Evolutionary conservation across 2,329 filamentous ascomycete genomes (phyloP).

Genomic region (Colletotrichum lupini): DNA sequence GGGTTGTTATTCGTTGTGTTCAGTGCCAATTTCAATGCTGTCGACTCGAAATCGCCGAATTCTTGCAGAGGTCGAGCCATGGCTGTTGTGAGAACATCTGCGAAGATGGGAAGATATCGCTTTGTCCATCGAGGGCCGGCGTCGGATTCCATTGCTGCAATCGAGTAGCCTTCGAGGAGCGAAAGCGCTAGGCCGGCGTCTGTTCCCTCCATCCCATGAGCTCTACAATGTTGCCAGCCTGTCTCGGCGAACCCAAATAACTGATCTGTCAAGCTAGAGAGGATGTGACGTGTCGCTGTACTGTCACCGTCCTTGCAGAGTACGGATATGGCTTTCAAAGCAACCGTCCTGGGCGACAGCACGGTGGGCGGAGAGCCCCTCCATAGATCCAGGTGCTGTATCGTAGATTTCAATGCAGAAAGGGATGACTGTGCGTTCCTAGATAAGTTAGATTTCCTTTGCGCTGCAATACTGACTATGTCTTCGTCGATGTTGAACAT

Average conservation of each 20-base stretch:
- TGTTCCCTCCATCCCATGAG: slow-evolving; percentile 21
- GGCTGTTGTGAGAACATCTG: slow-evolving; percentile 56
- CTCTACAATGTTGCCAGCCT: slow-evolving; percentile 23
- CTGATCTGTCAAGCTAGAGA: slow-evolving; percentile 31
- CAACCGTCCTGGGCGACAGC: slow-evolving; percentile 72
- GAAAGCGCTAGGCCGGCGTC: slow-evolving; percentile 48
- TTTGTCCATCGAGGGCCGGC: slow-evolving; percentile 52
- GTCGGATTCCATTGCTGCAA: slow-evolving; percentile 57
- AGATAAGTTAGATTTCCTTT: slow-evolving; percentile 76
- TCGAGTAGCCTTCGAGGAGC: slow-evolving; percentile 65
- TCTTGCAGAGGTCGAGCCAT: slow-evolving; percentile 47
- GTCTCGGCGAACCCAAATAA: slow-evolving; percentile 37
- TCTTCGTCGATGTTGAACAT: slow-evolving; percentile 66
- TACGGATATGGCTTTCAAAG: slow-evolving; percentile 66
- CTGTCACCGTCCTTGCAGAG: slow-evolving; percentile 25
- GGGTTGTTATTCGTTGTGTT: slow-evolving; percentile 88
- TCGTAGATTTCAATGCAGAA: slow-evolving; percentile 60
- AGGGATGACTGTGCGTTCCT: slow-evolving; percentile 70
- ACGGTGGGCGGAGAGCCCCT: slow-evolving; percentile 57
- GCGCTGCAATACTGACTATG: slow-evolving; percentile 69
- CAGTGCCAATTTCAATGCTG: slow-evolving; percentile 77
- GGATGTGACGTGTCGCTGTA: slow-evolving; percentile 17
- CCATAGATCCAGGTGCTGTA: slow-evolving; percentile 71
- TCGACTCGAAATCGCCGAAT: slow-evolving; percentile 54
- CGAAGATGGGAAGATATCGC: slow-evolving; percentile 63